Conservation (phyloP, 768 basidiomycete genomes). For the Gymnopilus junonius region DNA sequence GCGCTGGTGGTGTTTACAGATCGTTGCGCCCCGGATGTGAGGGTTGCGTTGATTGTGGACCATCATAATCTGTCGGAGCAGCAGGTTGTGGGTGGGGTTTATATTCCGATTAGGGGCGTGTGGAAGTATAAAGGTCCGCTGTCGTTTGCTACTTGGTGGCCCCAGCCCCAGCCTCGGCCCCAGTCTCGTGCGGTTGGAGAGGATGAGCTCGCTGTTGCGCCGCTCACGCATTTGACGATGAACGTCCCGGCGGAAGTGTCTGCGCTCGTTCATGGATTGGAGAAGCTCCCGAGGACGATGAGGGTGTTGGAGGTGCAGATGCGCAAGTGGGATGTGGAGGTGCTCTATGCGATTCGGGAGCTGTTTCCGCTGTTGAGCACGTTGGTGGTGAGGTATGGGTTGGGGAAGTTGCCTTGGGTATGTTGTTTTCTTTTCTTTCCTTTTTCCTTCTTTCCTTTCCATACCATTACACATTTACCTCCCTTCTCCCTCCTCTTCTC, state of each 20-base stretch:
- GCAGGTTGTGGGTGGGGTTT: constrained; percentile 23
- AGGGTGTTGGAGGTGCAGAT: constrained; percentile 28
- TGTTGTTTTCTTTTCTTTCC: constrained; percentile 4
- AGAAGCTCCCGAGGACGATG: constrained; percentile 24
- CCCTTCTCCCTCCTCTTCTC: no score
- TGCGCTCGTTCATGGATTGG: constrained; percentile 22
- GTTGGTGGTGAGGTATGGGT: constrained; percentile 28
- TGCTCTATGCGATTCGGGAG: constrained; percentile 31
- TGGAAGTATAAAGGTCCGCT: constrained; percentile 32
- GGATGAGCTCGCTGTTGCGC: neutral
- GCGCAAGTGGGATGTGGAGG: constrained; percentile 32
- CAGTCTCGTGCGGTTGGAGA: no score
- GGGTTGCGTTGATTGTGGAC: constrained; percentile 23
- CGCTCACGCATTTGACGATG: constrained; percentile 24
- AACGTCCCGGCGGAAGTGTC: constrained; percentile 25
- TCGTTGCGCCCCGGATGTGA: constrained; percentile 10
- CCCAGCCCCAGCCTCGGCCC: no score
- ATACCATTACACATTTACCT: neutral
- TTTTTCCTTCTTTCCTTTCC: neutral
- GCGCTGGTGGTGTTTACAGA: constrained; percentile 25
- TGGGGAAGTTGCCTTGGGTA: constrained; percentile 27
- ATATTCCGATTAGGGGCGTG: constrained; percentile 24
- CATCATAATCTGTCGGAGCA: constrained; percentile 30
- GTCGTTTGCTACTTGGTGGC: constrained; percentile 12
- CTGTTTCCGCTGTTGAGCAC: constrained; percentile 22